phyloP scores from a whole-genome alignment of 371 early-diverging fungal species.

The Apophysomyces variabilis region DNA sequence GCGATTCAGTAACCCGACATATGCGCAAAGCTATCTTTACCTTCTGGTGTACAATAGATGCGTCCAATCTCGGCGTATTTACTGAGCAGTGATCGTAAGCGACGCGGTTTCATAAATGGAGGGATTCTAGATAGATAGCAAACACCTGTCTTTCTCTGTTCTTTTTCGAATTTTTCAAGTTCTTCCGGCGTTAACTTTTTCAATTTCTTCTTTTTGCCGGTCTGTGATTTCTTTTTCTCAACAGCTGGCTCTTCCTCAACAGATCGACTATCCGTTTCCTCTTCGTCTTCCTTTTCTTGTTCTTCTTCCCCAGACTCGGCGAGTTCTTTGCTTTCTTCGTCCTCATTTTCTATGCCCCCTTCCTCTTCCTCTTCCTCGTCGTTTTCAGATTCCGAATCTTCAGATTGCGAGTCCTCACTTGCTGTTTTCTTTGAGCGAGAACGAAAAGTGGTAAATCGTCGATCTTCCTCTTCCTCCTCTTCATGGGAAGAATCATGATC shows the following conservation, averaged over 20 bases:
- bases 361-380: conserved; percentile 30
- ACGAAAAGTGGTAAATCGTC: conserved; percentile 32
- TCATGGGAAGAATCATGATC: conserved; percentile 25
- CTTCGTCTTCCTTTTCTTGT: conserved; percentile 20
- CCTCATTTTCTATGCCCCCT: conserved; percentile 6
- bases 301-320: conserved; percentile 23
- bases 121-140: conserved; percentile 92
- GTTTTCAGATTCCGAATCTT: conserved; percentile 15
- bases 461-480: conserved; percentile 30
- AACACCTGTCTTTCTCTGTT: conserved; percentile 80
- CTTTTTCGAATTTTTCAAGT: conserved; percentile 72
- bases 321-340: conserved; percentile 17
- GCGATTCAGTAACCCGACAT: neutral
- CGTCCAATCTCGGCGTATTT: conserved; percentile 83
- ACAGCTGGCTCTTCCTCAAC: conserved; percentile 1
- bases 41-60: conserved; percentile 87
- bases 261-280: no score
- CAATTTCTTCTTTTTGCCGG: conserved; percentile 44
- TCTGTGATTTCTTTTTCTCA: no score
- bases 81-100: conserved; percentile 73
- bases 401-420: conserved; percentile 7
- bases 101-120: conserved; percentile 88
- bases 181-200: conserved; percentile 74
- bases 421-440: conserved; percentile 27
- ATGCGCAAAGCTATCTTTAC: conserved; percentile 25